These are phyloP conservation scores for Pleurozium schreberi DNA, from an alignment of 225 moss, liverwort and hornwort species.

Conservation along the genomic window DNA sequence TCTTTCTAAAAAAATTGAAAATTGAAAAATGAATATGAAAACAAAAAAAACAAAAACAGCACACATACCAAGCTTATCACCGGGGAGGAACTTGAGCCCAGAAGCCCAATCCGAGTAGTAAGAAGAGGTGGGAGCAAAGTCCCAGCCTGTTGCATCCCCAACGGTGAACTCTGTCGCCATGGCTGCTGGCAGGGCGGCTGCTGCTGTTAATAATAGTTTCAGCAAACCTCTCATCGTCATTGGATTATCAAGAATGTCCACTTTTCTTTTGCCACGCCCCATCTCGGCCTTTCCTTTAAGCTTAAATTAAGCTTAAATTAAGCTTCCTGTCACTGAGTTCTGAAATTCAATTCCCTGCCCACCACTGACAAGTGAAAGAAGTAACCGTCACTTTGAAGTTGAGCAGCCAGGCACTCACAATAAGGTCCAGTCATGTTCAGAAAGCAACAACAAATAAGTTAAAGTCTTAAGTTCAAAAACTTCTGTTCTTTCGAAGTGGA, in stretches of 20 bases:
- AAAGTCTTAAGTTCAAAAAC: background rate
- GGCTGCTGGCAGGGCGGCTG: background rate
- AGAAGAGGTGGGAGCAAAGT: slow-evolving; percentile 15
- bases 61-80: slow-evolving; percentile 22
- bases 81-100: slow-evolving; percentile 4
- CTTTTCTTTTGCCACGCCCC: background rate
- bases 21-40: no score
- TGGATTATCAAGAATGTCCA: background rate
- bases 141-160: slow-evolving; percentile 20
- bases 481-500: background rate
- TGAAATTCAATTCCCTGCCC: background rate
- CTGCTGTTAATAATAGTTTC: background rate
- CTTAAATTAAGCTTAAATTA: no score
- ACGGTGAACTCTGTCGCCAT: slow-evolving; percentile 17
- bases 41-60: no score
- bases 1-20: background rate
- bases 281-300: background rate
- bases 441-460: background rate
- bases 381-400: background rate
- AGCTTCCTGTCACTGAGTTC: background rate
- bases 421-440: background rate
- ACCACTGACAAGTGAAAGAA: background rate
- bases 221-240: background rate
- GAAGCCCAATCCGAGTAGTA: slow-evolving; percentile 26
- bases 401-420: background rate